phyloP scores from a whole-genome alignment of 2,329 filamentous ascomycete genomes.

The Pyricularia pennisetigena region DNA sequence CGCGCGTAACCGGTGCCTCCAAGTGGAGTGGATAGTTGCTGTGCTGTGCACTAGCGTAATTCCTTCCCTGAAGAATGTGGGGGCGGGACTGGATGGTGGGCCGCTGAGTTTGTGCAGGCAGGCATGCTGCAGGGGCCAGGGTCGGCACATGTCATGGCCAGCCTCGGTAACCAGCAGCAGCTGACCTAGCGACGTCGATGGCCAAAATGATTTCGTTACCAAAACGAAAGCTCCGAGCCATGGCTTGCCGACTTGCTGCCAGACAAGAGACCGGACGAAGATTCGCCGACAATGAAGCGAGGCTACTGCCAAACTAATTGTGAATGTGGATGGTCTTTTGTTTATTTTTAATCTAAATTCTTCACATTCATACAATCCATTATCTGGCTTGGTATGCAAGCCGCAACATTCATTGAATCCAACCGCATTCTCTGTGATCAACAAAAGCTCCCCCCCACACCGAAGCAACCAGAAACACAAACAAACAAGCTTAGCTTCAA shows the following conservation, averaged over 20 bases:
- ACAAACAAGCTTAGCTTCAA: neutral
- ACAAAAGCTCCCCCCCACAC: neutral
- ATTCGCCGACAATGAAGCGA: neutral
- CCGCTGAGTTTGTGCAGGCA: neutral
- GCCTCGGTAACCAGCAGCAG: neutral
- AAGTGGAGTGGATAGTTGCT: neutral
- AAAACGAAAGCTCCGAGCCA: neutral
- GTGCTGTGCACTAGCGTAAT: neutral
- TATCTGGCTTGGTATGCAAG: no score
- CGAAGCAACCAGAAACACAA: neutral
- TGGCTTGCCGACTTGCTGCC: neutral
- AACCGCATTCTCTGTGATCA: neutral
- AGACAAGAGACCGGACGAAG: neutral
- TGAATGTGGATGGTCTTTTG: neutral
- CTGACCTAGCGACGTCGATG: neutral
- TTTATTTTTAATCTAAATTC: neutral
- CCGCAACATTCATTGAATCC: neutral
- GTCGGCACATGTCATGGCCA: neutral
- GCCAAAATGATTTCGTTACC: neutral
- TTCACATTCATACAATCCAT: neutral
- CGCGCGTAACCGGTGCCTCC: neutral
- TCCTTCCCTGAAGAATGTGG: neutral
- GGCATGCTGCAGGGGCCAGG: neutral
- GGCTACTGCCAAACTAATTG: neutral
- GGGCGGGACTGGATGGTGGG: neutral